Base-by-base conservation (phyloP, 306 rosid species). In the Castanospermum australe region DNA sequence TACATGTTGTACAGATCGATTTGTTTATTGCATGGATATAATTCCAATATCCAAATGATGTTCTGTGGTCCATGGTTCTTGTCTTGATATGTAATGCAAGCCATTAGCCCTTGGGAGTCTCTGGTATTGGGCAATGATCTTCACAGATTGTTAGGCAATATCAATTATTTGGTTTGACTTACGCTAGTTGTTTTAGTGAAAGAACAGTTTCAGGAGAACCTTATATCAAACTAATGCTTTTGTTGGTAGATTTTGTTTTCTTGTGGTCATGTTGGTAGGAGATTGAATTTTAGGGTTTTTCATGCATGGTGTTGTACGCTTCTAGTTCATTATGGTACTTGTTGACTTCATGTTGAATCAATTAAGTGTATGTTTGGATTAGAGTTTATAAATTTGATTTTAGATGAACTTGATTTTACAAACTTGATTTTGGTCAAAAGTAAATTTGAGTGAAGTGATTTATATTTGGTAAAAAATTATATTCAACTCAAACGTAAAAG, bases 1-100 rank as follows among this genome's bases (percentile, higher is more conserved):
- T 62, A 83, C 84, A 75, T 71, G 90, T 79, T 87, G 82, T 88
- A 88, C 86, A 88, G 77, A 87, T 86, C 67, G 57, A 74, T 86
- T 84, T 83, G 87, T 84, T 88, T 82, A 79, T 79, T 83, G 79
- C 90, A 48, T 83, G 86, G 84, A 84, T 77, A 61, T 73, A 52
- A 77, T 85, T 79, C 75, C 64, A 84, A 77, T 81, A 77, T 69
- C 84, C 87, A 69, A 83, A 73, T 77, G 82, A 63, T 68, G 47
- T 67, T 68, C 80, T 73, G 68, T 79, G 61, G 64, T 13, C 65
- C 35, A 60, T 45, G 78, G 78, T 44, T 74, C 32, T 73, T n/a
- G n/a, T n/a, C 32, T 68, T 77, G 81, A 51, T 30, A 66, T 69
- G 82, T 61, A 75, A 71, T 74, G 45, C 79, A 75, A 75, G 64